Evolutionary conservation across 805 yeast genomes (phyloP).

Genomic region (Blastobotrys chiropterorum): DNA sequence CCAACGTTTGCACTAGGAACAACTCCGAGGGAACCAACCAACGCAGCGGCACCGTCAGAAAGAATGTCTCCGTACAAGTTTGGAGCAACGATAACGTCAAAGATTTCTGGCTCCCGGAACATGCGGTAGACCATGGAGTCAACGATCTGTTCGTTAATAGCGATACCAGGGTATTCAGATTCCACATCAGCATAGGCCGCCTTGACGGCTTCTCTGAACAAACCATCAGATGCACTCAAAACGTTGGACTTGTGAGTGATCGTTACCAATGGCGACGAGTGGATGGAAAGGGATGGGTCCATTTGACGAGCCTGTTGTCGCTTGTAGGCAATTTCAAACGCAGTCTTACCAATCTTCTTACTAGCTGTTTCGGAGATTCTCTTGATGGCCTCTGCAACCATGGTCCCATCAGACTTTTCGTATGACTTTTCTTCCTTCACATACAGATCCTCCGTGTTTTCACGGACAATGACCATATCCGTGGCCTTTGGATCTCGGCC

Average conservation of each 20-base stretch:
- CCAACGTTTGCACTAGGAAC: conserved; percentile 99
- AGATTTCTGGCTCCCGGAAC: conserved; percentile 97
- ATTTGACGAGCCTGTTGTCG: conserved; percentile 73
- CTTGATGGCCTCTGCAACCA: conserved; percentile 95
- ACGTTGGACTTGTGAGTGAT: conserved; percentile 97
- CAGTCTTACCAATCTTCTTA: conserved; percentile 79
- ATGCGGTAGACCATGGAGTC: conserved; percentile 98
- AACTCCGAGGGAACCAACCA: conserved; percentile 95
- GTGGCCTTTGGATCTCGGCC: conserved; percentile 76
- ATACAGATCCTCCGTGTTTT: conserved; percentile 96
- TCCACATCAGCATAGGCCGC: conserved; percentile 52
- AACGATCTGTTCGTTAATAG: conserved; percentile 90
- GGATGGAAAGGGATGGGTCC: conserved; percentile 29
- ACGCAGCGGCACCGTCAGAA: conserved; percentile 93
- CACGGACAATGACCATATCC: conserved; percentile 97
- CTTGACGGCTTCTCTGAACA: conserved; percentile 84
- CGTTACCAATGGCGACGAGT: conserved; percentile 67
- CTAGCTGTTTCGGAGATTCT: conserved; percentile 89
- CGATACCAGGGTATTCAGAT: conserved; percentile 50
- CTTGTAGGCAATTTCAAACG: conserved; percentile 86
- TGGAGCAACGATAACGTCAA: conserved; percentile 98
- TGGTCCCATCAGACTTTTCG: conserved; percentile 72
- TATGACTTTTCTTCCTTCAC: conserved; percentile 85
- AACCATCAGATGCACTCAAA: conserved; percentile 84
- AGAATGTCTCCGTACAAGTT: conserved; percentile 96